phyloP scores from a whole-genome alignment of 257 asterid genomes.

The Ligustrum vulgare region DNA sequence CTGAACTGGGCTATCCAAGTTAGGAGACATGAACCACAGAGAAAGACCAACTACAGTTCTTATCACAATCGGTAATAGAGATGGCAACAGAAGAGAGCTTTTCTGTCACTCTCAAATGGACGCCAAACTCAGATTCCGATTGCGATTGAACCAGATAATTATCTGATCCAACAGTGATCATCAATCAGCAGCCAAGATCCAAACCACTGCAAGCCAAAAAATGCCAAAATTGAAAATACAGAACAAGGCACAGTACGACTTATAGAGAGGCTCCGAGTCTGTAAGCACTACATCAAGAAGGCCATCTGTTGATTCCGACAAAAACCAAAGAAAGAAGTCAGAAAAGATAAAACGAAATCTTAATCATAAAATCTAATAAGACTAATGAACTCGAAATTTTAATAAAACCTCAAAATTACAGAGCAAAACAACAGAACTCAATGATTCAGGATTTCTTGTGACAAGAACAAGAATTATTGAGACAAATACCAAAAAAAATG shows the following conservation, averaged over 20 bases:
- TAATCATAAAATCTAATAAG: not conserved
- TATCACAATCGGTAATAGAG: slow-evolving; percentile 61
- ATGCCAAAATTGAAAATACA: not conserved
- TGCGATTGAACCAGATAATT: slow-evolving; percentile 29
- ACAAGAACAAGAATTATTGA: not conserved
- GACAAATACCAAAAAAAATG: not conserved
- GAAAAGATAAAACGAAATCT: slow-evolving; percentile 5
- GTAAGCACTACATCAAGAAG: slow-evolving; percentile 37
- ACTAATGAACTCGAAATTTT: not conserved
- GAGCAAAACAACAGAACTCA: not conserved
- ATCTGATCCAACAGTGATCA: slow-evolving; percentile 39
- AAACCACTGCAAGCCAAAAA: slow-evolving; percentile 13
- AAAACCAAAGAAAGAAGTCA: not conserved
- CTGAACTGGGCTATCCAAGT: slow-evolving; percentile 84
- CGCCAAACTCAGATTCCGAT: slow-evolving; percentile 60
- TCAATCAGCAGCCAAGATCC: slow-evolving; percentile 42
- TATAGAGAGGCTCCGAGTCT: slow-evolving; percentile 6
- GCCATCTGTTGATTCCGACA: slow-evolving; percentile 47
- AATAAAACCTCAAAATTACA: not conserved
- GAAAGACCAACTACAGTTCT: slow-evolving; percentile 22
- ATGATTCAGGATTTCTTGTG: not conserved
- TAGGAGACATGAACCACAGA: slow-evolving; percentile 68
- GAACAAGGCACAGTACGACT: slow-evolving; percentile 21
- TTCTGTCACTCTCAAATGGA: slow-evolving; percentile 44
- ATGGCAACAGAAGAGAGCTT: slow-evolving; percentile 55